Evolutionary conservation across 169 alveolate species (phyloP).

Genomic region (Cryptosporidium baileyi): DNA sequence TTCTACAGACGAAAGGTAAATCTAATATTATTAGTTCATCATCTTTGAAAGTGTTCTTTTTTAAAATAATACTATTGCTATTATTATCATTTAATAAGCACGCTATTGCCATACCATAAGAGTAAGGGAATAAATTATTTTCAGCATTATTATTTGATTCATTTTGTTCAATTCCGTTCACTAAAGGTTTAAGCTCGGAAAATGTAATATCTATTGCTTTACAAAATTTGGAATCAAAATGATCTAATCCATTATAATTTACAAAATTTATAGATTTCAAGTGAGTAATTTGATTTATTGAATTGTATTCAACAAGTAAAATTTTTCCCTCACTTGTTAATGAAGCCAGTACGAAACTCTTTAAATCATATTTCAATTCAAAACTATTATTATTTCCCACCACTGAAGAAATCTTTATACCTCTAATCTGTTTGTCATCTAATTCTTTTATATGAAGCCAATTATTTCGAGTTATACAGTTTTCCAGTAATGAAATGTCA

Average conservation of each 20-base stretch:
- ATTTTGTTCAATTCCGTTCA: neutral
- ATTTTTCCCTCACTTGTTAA: conserved; percentile 14
- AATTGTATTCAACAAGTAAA: conserved; percentile 28
- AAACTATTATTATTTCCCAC: neutral
- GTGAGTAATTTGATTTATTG: neutral
- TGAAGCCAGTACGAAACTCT: conserved; percentile 34
- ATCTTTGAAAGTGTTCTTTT: neutral
- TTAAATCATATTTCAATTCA: neutral
- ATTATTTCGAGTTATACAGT: neutral
- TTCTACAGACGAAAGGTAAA: conserved; percentile 32
- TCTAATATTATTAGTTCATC: neutral
- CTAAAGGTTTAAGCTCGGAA: conserved; percentile 28
- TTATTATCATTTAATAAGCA: neutral
- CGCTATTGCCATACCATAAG: conserved; percentile 64
- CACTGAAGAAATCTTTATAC: conserved; percentile 21
- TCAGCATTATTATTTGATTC: neutral
- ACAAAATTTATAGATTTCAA: neutral
- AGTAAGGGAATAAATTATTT: conserved; percentile 10
- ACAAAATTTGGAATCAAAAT: neutral
- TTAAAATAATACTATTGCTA: neutral
- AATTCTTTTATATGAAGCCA: conserved; percentile 56
- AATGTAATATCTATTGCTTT: conserved; percentile 44
- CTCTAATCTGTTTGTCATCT: conserved; percentile 50
- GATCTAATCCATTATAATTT: neutral
- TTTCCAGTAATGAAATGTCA: conserved; percentile 31